Evolutionary conservation across 768 basidiomycete species (phyloP), one percentile per base, ranked within the genome.

Genomic region (Imleria badia): DNA sequence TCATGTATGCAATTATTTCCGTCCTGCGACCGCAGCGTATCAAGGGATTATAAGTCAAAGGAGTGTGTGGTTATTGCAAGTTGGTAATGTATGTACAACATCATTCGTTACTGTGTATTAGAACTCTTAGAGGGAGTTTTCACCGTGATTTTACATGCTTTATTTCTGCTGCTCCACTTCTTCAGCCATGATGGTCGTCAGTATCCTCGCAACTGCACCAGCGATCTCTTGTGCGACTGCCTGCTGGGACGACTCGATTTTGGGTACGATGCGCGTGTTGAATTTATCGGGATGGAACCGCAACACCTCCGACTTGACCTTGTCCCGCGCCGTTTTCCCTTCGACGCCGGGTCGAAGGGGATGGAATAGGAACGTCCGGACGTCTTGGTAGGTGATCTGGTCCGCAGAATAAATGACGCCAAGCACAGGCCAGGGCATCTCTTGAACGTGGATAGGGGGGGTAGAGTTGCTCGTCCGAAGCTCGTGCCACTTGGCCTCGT

Each of bases 251-350:
- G 59, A 57, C 6, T 61, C 52, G 9, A 82, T 70, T 43, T 69
- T 75, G 9, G 61, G 58, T 26, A 78, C 48, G 13, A 78, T 61
- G 9, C 62, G 71, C 13, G 61, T 52, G 52, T 76, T 65, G 59
- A 82, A 78, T 59, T 80, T 82, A 57, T 85, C 83, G 6, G 82
- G 80, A 55, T 85, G 81, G 73, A 78, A 85, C 20, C 75, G 72
- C 42, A 81, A 62, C 30, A 83, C 64, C 58, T 84, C 82, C n/a
- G 54, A 56, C 54, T 71, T 76, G 55, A 79, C 53, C 19, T 66
- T 59, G 36, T 76, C 78, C 52, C 66, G 69, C 5, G 47, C 60
- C 1, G 67, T 64, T 60, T 74, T 77, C 5, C 63, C 66, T 34
- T 69, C 59, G 22, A 63, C 48, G 7, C 55, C 61, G 0, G 68